phyloP scores from a whole-genome alignment of 768 basidiomycete genomes.

The Pulveroboletus sp. region DNA sequence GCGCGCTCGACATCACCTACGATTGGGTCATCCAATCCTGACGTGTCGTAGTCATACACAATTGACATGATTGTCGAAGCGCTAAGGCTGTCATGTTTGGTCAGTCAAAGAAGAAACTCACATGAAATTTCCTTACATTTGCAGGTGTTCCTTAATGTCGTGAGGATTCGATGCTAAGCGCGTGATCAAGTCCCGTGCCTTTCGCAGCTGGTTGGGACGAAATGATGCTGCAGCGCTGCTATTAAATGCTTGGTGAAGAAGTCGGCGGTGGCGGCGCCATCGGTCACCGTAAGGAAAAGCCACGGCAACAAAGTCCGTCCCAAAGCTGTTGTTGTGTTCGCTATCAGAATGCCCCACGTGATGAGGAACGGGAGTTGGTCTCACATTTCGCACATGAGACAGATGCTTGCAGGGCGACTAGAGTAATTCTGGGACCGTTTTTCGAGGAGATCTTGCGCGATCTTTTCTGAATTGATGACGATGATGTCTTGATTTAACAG shows the following conservation, averaged over 20 bases:
- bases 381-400: conserved; percentile 19
- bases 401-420: conserved; percentile 18
- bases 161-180: conserved; percentile 23
- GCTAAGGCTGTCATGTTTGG: conserved; percentile 11
- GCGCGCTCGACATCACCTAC: conserved; percentile 15
- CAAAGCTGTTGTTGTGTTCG: conserved; percentile 14
- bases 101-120: neutral
- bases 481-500: conserved; percentile 23
- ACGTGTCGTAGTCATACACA: conserved; percentile 23
- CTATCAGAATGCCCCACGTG: neutral
- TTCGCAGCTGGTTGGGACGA: conserved; percentile 32
- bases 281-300: too few species aligned
- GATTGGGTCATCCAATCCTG: conserved; percentile 19
- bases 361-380: neutral
- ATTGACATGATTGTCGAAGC: conserved; percentile 22
- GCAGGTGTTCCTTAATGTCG: conserved; percentile 22
- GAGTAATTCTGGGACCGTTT: conserved; percentile 23
- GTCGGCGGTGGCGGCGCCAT: too few species aligned
- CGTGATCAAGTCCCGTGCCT: conserved; percentile 29
- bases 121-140: conserved; percentile 10
- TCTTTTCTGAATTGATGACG: conserved; percentile 24
- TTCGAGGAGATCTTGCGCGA: conserved; percentile 24
- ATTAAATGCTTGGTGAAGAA: too few species aligned
- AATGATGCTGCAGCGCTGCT: conserved; percentile 18
- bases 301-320: conserved; percentile 10